A percentile compares a stretch with the other conserved stretches of the same genome.
phyloP scores from a whole-genome alignment of 2,329 filamentous ascomycete genomes.

The Grosmannia serpens region DNA sequence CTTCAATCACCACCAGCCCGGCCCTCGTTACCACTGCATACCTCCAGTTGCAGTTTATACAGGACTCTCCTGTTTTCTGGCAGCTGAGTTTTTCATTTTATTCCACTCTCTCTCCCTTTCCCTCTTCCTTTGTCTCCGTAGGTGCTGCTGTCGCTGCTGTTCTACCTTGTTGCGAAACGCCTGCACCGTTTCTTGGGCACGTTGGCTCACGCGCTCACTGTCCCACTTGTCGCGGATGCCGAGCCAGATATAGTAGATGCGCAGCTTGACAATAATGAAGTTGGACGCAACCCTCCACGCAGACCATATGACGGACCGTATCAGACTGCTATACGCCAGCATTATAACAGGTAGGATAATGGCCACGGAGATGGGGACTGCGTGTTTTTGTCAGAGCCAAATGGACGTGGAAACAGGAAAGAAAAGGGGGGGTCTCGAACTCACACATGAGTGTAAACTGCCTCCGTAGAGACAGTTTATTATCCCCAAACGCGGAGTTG shows the following conservation, averaged over 20 bases:
- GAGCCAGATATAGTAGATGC: constrained; percentile 4
- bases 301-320: not conserved
- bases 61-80: no score
- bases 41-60: no score
- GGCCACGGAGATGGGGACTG: constrained; percentile 4
- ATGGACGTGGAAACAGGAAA: not conserved
- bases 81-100: no score
- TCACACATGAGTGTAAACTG: constrained; percentile 14
- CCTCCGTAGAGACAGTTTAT: not conserved
- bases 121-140: not conserved
- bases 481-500: not conserved
- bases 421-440: constrained; percentile 1
- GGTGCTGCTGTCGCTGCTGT: not conserved
- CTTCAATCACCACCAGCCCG: no score
- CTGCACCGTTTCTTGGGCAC: not conserved
- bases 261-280: not conserved
- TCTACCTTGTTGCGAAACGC: not conserved
- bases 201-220: not conserved
- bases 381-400: not conserved
- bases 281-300: not conserved
- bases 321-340: not conserved
- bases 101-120: not conserved
- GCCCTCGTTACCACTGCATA: no score
- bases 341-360: not conserved
- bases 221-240: not conserved